A percentile compares a stretch with the other conserved stretches of the same genome.
Evolutionary conservation across 2,329 filamentous ascomycete species (phyloP).

Genomic region (Penicillium sp.): DNA sequence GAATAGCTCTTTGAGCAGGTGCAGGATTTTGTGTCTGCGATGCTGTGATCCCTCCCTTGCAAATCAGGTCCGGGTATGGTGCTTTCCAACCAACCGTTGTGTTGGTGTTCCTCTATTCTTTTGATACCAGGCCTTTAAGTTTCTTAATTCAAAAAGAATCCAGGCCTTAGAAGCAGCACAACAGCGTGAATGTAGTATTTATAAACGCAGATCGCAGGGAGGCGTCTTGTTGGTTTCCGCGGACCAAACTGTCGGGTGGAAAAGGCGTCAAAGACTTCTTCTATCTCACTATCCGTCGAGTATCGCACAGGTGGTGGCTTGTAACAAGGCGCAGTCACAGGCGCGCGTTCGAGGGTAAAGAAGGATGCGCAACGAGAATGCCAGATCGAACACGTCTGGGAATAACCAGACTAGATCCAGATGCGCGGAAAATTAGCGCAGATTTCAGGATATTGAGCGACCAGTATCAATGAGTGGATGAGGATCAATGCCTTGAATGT

Average conservation of each 20-base stretch:
- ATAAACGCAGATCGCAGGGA: background rate
- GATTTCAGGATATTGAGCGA: conserved; percentile 5
- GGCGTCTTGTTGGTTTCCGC: background rate
- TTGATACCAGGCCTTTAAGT: background rate
- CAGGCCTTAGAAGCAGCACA: background rate
- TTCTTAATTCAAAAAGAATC: background rate
- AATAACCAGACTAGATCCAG: background rate
- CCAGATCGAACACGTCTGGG: background rate
- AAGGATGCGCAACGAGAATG: conserved; percentile 17
- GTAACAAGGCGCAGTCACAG: background rate
- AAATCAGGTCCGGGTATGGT: background rate
- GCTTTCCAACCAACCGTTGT: background rate
- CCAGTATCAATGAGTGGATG: conserved; percentile 7
- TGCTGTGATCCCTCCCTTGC: background rate
- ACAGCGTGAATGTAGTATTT: background rate
- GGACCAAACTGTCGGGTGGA: background rate
- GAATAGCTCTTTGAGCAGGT: background rate
- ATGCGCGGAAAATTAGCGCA: background rate
- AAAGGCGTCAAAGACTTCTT: background rate
- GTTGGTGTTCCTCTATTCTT: background rate
- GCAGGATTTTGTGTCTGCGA: background rate
- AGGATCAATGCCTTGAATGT: conserved; percentile 19
- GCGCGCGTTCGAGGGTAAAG: conserved; percentile 17
- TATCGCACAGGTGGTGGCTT: background rate
- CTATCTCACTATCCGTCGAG: background rate